These are phyloP conservation scores for Forsythia suspensa DNA, from an alignment of 257 asterid species.

Conservation along the genomic window DNA sequence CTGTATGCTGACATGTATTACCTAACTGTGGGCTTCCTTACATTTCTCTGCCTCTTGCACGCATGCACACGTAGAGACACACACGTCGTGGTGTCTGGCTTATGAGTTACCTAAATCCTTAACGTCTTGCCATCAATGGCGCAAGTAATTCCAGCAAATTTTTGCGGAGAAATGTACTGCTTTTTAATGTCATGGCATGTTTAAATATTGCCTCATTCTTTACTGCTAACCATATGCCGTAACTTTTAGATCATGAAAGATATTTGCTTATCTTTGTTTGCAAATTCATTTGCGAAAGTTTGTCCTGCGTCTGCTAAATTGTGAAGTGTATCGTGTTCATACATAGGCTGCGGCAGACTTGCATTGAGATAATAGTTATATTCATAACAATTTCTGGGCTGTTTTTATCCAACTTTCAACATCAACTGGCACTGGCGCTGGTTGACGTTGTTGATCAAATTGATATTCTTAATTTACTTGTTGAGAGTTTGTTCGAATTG, in stretches of 20 bases:
- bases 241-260: background rate
- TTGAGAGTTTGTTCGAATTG: background rate
- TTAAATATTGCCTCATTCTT: background rate
- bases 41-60: background rate
- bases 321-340: background rate
- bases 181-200: background rate
- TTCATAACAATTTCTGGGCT: background rate
- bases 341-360: background rate
- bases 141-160: background rate
- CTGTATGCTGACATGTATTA: background rate
- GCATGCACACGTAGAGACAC: background rate
- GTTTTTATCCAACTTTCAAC: background rate
- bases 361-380: background rate
- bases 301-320: background rate
- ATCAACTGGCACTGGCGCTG: background rate
- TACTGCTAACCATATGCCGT: background rate
- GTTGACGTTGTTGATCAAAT: background rate
- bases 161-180: background rate
- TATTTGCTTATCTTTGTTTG: background rate
- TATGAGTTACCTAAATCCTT: background rate
- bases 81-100: background rate
- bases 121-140: background rate
- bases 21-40: background rate
- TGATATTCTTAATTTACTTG: background rate
- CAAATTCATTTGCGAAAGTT: background rate